Percentiles rank a stretch among this genome's conserved stretches.
phyloP scores from a whole-genome alignment of 192 early-diverging fungal genomes.

The Backusella westeae region DNA sequence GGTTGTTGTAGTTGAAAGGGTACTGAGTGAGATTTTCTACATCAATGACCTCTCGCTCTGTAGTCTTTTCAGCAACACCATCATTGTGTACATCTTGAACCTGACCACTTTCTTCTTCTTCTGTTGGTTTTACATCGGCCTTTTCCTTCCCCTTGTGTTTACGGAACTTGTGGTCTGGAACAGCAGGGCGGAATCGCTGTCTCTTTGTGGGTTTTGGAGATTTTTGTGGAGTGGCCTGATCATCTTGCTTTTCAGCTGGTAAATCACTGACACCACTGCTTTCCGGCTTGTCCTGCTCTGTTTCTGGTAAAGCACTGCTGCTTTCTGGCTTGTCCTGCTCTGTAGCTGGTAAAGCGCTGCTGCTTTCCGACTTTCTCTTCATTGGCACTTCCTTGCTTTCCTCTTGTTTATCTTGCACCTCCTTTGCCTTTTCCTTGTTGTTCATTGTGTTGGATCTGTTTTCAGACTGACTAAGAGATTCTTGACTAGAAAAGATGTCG shows the following conservation, averaged over 20 bases:
- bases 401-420: not conserved
- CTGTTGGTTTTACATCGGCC: not conserved
- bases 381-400: not conserved
- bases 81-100: not conserved
- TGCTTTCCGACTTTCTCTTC: not conserved
- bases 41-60: not conserved
- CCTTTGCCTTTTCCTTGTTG: no score
- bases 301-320: no score
- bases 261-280: no score
- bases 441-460: no score
- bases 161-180: not conserved
- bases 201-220: not conserved
- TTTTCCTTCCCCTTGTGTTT: not conserved
- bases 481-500: no score
- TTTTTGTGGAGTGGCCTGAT: not conserved
- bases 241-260: no score
- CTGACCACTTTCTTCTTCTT: not conserved
- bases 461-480: no score
- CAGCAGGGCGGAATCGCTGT: not conserved
- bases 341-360: no score
- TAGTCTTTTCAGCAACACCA: not conserved
- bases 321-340: not conserved
- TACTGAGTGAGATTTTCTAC: not conserved
- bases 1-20: not conserved
- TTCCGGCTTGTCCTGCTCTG: no score